A percentile compares a stretch with the other conserved stretches of the same genome.
These are phyloP conservation scores for Chalara sp. DNA, from an alignment of 2,329 filamentous ascomycete genomes.

Conservation along the genomic window DNA sequence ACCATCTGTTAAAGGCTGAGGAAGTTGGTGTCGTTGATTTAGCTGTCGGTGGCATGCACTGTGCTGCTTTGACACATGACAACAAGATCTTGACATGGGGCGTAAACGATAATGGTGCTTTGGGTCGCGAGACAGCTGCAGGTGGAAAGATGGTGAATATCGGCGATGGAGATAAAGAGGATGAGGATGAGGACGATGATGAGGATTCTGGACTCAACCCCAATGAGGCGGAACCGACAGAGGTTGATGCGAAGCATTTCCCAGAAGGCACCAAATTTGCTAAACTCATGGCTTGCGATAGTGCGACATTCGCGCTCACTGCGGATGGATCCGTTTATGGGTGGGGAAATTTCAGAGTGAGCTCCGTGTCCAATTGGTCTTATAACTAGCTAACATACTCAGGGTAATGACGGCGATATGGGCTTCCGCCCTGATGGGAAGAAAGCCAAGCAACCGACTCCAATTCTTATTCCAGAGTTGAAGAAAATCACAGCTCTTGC, in stretches of 20 bases:
- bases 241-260: slow-evolving; percentile 52
- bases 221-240: slow-evolving; percentile 59
- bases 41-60: slow-evolving; percentile 78
- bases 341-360: slow-evolving; percentile 74
- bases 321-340: slow-evolving; percentile 71
- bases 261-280: slow-evolving; percentile 54
- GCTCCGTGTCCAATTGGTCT: slow-evolving; percentile 16
- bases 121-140: slow-evolving; percentile 68
- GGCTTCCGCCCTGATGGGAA: slow-evolving; percentile 36
- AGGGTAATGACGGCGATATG: slow-evolving; percentile 58
- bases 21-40: slow-evolving; percentile 65
- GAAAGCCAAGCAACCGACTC: slow-evolving; percentile 24
- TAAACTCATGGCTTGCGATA: slow-evolving; percentile 67
- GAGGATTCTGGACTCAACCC: slow-evolving; percentile 60
- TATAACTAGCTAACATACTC: slow-evolving; percentile 11
- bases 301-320: slow-evolving; percentile 69
- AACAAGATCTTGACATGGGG: slow-evolving; percentile 83
- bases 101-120: slow-evolving; percentile 77
- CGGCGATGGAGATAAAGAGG: slow-evolving; percentile 42
- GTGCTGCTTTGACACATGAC: slow-evolving; percentile 67
- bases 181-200: slow-evolving; percentile 31
- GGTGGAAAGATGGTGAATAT: slow-evolving; percentile 55
- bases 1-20: slow-evolving; percentile 49
- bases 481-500: slow-evolving; percentile 48
- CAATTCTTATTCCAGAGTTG: slow-evolving; percentile 47